Conservation (phyloP, 306 rosid species). For the Cucumis cinereus region DNA sequence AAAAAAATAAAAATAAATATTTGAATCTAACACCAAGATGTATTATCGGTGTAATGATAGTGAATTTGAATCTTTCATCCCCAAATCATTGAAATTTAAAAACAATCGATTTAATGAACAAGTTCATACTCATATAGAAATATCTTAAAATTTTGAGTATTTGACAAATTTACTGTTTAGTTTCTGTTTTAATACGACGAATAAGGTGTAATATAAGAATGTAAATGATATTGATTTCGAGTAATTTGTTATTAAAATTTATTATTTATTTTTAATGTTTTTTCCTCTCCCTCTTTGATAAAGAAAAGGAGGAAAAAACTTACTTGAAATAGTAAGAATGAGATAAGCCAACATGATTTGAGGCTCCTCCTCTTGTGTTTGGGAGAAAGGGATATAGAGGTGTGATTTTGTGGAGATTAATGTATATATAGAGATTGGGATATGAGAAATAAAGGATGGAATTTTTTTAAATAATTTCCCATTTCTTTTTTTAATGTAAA, state of each 20-base stretch:
- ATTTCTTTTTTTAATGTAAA: neutral
- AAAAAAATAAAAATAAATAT: too few relatives aligned
- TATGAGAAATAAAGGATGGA: neutral
- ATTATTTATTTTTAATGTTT: neutral
- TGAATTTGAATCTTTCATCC: too few relatives aligned
- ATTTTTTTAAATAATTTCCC: neutral
- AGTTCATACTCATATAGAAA: too few relatives aligned
- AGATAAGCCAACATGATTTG: neutral
- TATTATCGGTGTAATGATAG: too few relatives aligned
- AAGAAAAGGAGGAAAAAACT: neutral
- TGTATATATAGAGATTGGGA: neutral
- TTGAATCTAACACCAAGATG: too few relatives aligned
- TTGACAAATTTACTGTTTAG: neutral
- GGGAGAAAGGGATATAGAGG: neutral
- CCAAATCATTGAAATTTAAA: too few relatives aligned
- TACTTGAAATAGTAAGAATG: neutral
- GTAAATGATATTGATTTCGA: too few relatives aligned
- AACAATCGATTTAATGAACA: neutral
- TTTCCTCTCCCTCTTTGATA: neutral
- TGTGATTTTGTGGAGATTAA: neutral
- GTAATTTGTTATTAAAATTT: neutral
- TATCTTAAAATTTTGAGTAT: too few relatives aligned
- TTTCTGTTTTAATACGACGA: neutral
- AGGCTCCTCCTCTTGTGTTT: too few relatives aligned
- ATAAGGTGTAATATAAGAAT: too few relatives aligned